A percentile compares a stretch with the other conserved stretches of the same genome.
Conservation (phyloP, 352 stramenopile species). For the Elongisporangium anandrum region DNA sequence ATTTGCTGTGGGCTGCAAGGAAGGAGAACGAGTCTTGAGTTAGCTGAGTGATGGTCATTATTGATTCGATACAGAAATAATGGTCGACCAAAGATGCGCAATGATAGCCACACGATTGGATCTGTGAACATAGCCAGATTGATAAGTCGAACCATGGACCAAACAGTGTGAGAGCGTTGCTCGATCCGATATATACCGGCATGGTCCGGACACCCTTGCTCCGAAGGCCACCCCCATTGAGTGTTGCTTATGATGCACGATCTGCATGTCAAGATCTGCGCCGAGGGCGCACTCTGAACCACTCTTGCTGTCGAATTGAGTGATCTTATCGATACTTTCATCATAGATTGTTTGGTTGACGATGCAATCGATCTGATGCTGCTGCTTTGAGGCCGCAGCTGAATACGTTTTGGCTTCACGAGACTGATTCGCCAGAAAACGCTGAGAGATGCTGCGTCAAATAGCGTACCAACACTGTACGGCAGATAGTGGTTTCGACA, state of each 20-base stretch:
- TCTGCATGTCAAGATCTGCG: background rate
- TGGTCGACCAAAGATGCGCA: background rate
- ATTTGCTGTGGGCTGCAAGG: background rate
- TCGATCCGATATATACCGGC: background rate
- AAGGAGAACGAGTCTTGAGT: background rate
- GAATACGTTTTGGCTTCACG: background rate
- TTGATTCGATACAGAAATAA: background rate
- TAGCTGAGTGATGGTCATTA: background rate
- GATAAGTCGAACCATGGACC: background rate
- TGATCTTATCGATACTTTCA: background rate
- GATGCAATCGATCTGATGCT: background rate
- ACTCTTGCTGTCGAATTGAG: background rate
- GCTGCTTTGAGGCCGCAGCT: background rate
- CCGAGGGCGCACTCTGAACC: background rate
- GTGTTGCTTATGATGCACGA: background rate
- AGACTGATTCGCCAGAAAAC: background rate
- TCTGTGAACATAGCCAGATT: background rate
- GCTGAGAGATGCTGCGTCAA: background rate
- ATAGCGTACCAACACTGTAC: background rate
- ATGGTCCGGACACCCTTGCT: background rate
- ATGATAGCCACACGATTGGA: background rate
- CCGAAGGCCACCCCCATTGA: background rate
- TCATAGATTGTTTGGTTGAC: background rate
- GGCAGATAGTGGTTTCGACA: background rate
- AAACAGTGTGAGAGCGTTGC: background rate